Evolutionary conservation across 2,329 filamentous ascomycete species (phyloP).

Genomic region (Chaetomium olivaceum): DNA sequence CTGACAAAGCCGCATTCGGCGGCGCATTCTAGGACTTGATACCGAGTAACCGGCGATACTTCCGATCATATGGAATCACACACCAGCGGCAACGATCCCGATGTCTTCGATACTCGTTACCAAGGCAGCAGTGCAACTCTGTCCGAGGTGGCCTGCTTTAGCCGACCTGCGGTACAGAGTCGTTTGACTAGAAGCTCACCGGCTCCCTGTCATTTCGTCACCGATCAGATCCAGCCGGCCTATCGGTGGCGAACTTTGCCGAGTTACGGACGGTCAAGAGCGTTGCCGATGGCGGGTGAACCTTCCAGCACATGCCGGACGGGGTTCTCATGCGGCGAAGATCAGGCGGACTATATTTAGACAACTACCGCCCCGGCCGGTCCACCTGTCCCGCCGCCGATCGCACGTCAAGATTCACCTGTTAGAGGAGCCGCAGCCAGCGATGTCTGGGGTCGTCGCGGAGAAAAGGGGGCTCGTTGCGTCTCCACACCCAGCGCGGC

Average conservation of each 20-base stretch:
- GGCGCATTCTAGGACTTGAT: constrained; percentile 30
- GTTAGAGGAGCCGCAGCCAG: not conserved
- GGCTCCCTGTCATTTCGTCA: not conserved
- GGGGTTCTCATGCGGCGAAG: not conserved
- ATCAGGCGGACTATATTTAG: not conserved
- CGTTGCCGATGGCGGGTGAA: not conserved
- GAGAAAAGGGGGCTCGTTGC: not conserved
- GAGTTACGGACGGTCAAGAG: not conserved
- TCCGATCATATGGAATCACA: constrained; percentile 13
- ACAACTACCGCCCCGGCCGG: not conserved
- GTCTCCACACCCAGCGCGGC: not conserved
- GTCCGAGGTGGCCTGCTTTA: not conserved
- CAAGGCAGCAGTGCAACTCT: not conserved
- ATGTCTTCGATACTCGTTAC: not conserved
- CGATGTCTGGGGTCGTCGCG: not conserved
- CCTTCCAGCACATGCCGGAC: not conserved
- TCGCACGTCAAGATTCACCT: not conserved
- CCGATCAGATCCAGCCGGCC: not conserved
- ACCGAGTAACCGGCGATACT: constrained; percentile 4
- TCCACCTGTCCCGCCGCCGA: not conserved
- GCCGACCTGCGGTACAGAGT: not conserved
- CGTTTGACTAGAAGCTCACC: not conserved
- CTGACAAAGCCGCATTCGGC: constrained; percentile 23
- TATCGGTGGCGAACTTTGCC: not conserved
- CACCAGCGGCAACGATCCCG: not conserved